Base-by-base conservation (phyloP, 1,284 basidiomycete genomes). In the Apiotrichum sp. region DNA sequence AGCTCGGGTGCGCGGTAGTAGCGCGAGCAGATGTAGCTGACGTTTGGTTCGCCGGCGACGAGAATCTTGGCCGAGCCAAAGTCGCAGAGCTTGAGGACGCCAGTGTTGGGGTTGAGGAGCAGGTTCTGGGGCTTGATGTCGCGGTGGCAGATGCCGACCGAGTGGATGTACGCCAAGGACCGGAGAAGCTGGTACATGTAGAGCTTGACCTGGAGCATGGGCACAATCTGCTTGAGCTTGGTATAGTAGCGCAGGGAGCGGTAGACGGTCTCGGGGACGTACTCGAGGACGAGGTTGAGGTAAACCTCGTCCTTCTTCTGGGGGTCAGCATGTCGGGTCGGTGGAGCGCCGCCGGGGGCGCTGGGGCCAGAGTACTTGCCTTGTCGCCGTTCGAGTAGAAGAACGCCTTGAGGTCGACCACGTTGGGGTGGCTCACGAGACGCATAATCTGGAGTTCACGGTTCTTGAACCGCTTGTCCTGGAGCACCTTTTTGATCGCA, bases 381-480 rank as follows among this genome's bases (percentile, higher is more conserved):
- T 98, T 98, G 80, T 98, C 96, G 56, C 95, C 95, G 71, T 93
- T 97, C 54, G 95, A 93, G 78, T 99, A 98, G 81, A 98, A 99
- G 80, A 96, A 99, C 3, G 93, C 93, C 69, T 89, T 88, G 64
- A 99, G 85, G 71, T 98, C 95, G 68, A 96, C 92, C 44, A 98
- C 95, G 73, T 98, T 98, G 52, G 96, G 96, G 80, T 98, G 95
- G 64, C 85, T 85, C 52, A 98, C 92, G 53, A 98, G 86, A 70
- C 93, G 85, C 95, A 99, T 99, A 77, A 99, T 98, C 80, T 98
- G 96, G 56, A 99, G 82, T 79, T 99, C 95, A 71, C 95, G 95
- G 80, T 98, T 98, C 95, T 98, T 98, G 87, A 98, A 98, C 65
- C 95, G 86, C 83, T 98, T 98, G 81, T 98, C 95, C 82, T 98